Percentiles rank a stretch among this genome's conserved stretches.
These are phyloP conservation scores for Fusarium multiceps DNA, from an alignment of 2,329 filamentous ascomycete genomes.

Conservation along the genomic window DNA sequence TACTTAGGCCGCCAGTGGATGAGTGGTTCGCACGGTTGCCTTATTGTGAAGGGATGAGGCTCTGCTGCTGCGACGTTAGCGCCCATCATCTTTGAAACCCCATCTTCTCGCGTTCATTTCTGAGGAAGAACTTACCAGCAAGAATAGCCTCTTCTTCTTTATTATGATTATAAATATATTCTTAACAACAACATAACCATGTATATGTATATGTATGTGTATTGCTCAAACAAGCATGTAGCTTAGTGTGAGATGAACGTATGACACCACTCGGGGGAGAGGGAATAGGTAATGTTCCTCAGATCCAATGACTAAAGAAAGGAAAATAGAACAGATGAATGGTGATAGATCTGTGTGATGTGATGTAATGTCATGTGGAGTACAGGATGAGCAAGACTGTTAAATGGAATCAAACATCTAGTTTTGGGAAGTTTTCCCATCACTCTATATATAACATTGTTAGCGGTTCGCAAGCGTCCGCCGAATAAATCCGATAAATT, in stretches of 20 bases:
- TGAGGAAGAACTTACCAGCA: not conserved
- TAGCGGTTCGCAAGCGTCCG: too few relatives aligned
- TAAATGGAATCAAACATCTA: not conserved
- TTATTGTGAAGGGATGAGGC: not conserved
- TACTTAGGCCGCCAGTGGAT: not conserved
- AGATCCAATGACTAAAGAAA: not conserved
- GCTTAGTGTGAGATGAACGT: not conserved
- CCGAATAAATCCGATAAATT: too few relatives aligned
- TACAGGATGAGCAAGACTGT: not conserved
- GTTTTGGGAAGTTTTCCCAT: not conserved
- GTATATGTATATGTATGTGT: not conserved
- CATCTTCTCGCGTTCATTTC: not conserved
- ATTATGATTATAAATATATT: not conserved
- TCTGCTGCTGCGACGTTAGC: conserved; percentile 6
- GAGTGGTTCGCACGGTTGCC: conserved; percentile 18
- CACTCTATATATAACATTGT: not conserved
- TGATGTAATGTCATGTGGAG: not conserved
- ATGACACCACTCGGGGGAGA: not conserved
- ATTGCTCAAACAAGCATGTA: too few relatives aligned
- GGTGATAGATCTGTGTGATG: not conserved
- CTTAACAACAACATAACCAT: not conserved
- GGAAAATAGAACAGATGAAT: not conserved
- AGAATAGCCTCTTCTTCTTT: not conserved
- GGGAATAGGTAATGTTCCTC: not conserved
- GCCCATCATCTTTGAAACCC: not conserved